phyloP scores from a whole-genome alignment of 257 asterid genomes.

The Avicennia marina region DNA sequence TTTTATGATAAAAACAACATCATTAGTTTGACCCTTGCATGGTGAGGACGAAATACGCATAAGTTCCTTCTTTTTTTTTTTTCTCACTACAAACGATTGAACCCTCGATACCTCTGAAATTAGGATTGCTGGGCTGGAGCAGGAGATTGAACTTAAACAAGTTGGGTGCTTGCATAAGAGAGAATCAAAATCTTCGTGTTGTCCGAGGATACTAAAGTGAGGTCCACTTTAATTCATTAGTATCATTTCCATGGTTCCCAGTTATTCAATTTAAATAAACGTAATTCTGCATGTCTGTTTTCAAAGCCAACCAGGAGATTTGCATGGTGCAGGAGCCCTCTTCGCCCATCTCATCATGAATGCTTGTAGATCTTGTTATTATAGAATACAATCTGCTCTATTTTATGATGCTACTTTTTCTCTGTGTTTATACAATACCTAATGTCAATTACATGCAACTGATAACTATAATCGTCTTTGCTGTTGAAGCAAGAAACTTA shows the following conservation, averaged over 20 bases:
- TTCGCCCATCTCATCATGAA: no score
- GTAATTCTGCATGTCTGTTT: constrained; percentile 15
- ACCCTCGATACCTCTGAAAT: constrained; percentile 22
- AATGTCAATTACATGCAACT: not conserved
- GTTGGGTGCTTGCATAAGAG: constrained; percentile 57
- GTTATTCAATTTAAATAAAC: constrained; percentile 13
- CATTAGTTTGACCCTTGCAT: constrained; percentile 7
- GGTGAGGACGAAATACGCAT: not conserved
- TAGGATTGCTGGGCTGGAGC: constrained; percentile 95
- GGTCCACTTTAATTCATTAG: constrained; percentile 16
- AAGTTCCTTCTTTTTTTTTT: not conserved
- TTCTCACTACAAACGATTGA: constrained; percentile 13
- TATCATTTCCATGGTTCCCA: constrained; percentile 11
- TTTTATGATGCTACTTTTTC: not conserved
- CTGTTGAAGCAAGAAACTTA: not conserved
- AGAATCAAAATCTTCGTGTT: constrained; percentile 85
- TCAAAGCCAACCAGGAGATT: constrained; percentile 83
- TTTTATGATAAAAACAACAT: constrained; percentile 1
- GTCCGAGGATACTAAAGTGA: constrained; percentile 82
- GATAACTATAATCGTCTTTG: not conserved
- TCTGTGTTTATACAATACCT: not conserved
- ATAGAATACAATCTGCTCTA: not conserved
- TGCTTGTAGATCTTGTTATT: not conserved
- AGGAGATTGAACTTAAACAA: constrained; percentile 68
- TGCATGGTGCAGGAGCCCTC: constrained; percentile 64